phyloP scores from a whole-genome alignment of 2,329 filamentous ascomycete genomes.

The Pyrenochaeta sp. region DNA sequence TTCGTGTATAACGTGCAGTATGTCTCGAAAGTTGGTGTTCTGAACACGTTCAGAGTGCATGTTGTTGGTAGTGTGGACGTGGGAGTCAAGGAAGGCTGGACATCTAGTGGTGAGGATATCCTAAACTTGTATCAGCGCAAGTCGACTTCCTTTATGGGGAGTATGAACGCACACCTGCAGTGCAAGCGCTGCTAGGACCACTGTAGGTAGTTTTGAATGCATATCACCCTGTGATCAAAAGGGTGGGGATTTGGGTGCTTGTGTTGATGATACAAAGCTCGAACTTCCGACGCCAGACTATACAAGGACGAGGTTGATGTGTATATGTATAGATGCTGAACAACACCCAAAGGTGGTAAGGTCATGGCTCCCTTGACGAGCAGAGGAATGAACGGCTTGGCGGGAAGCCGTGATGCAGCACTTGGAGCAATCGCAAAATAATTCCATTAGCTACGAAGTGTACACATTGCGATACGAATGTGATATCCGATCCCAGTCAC shows the following conservation, averaged over 20 bases:
- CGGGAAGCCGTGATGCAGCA: slow-evolving; percentile 3
- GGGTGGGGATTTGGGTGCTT: not conserved
- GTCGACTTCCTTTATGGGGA: not conserved
- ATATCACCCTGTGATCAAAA: not conserved
- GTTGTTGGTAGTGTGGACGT: slow-evolving; percentile 9
- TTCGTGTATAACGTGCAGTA: slow-evolving; percentile 34
- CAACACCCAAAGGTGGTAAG: too few relatives aligned
- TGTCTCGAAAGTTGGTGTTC: slow-evolving; percentile 20
- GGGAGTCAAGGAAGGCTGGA: not conserved
- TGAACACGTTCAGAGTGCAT: slow-evolving; percentile 27
- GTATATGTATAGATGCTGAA: not conserved
- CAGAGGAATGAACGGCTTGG: slow-evolving; percentile 7
- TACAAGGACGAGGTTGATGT: not conserved
- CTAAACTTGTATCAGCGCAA: not conserved
- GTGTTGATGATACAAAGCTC: not conserved
- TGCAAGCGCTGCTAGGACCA: slow-evolving; percentile 3
- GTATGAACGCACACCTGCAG: not conserved
- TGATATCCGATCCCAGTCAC: slow-evolving; percentile 8
- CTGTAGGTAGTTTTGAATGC: not conserved
- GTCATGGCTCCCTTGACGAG: too few relatives aligned
- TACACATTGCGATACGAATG: slow-evolving; percentile 3
- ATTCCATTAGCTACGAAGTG: slow-evolving; percentile 16
- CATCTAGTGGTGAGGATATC: slow-evolving; percentile 4
- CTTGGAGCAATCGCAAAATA: slow-evolving; percentile 1
- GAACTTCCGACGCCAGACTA: not conserved